Percentiles rank a stretch among this genome's conserved stretches.
Evolutionary conservation across 352 stramenopile species (phyloP).

Genomic region (Globisporangium viniferum): DNA sequence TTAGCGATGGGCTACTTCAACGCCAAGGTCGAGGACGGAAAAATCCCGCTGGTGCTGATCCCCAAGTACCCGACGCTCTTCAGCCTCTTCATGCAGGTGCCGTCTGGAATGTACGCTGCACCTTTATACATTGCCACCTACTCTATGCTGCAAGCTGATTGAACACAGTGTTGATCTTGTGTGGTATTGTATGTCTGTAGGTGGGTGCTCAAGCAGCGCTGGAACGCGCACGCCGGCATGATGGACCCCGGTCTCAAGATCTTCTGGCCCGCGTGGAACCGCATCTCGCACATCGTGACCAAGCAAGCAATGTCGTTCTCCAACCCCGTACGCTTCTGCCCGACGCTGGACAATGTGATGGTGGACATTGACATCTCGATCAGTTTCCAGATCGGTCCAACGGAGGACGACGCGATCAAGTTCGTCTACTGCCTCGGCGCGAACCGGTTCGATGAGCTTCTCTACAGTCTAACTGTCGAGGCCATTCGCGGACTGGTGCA

Average conservation of each 20-base stretch:
- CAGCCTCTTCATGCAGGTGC: slow-evolving; percentile 56
- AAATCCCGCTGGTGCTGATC: slow-evolving; percentile 66
- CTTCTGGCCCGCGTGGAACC: slow-evolving; percentile 75
- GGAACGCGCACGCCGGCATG: no score
- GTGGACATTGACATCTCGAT: slow-evolving; percentile 88
- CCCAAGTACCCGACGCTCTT: slow-evolving; percentile 51
- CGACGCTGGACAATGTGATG: slow-evolving; percentile 87
- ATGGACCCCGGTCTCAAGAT: slow-evolving; percentile 75
- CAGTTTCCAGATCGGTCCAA: slow-evolving; percentile 84
- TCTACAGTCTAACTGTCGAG: slow-evolving; percentile 76
- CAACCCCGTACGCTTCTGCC: slow-evolving; percentile 65
- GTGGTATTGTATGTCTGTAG: no score
- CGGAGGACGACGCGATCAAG: slow-evolving; percentile 65
- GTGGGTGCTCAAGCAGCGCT: no score
- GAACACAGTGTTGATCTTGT: no score
- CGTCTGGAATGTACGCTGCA: slow-evolving; percentile 46
- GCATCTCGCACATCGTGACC: slow-evolving; percentile 86
- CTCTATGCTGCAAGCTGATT: no score
- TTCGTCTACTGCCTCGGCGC: slow-evolving; percentile 86
- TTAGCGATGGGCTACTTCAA: slow-evolving; percentile 54
- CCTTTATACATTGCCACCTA: no score
- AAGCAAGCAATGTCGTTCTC: slow-evolving; percentile 84
- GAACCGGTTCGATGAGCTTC: slow-evolving; percentile 80
- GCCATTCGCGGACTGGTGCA: slow-evolving; percentile 78
- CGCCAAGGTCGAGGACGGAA: slow-evolving; percentile 39